Percentiles rank a stretch among this genome's conserved stretches.
Evolutionary conservation across 1,139 yeast species (phyloP).

Genomic region (Diutina pseudorugosa): DNA sequence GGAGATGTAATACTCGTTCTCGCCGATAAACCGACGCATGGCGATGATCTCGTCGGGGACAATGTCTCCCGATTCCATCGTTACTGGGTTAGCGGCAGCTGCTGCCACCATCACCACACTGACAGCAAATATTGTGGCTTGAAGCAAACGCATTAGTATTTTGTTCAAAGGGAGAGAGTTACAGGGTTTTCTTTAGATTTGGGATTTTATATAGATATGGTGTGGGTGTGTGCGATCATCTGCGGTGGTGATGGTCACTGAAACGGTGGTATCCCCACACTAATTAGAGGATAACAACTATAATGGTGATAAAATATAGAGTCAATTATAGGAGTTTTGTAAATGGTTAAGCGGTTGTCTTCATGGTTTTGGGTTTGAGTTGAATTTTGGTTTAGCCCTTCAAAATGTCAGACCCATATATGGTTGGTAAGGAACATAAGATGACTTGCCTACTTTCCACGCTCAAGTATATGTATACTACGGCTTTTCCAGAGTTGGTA

Average conservation of each 20-base stretch:
- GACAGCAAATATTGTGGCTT: neutral
- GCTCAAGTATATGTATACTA: constrained; percentile 54
- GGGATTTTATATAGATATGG: neutral
- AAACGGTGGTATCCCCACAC: too few species aligned
- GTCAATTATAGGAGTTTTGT: too few species aligned
- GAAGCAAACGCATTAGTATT: too few species aligned
- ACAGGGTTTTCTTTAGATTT: too few species aligned
- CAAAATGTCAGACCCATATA: constrained; percentile 47
- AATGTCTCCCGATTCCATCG: neutral
- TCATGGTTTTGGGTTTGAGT: too few species aligned
- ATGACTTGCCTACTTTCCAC: constrained; percentile 44
- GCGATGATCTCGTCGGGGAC: neutral
- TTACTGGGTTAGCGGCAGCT: neutral
- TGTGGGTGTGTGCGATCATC: neutral
- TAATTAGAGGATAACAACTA: too few species aligned
- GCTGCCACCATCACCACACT: neutral
- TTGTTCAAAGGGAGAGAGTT: too few species aligned
- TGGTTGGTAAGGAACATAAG: constrained; percentile 46
- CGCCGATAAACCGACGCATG: neutral
- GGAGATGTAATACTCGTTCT: neutral
- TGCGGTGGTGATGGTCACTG: neutral
- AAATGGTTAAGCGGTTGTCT: too few species aligned
- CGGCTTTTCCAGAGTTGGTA: constrained; percentile 71
- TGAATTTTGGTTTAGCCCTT: too few species aligned
- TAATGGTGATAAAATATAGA: too few species aligned